phyloP scores from a whole-genome alignment of 352 stramenopile genomes.

The Phytophthora tentaculata region DNA sequence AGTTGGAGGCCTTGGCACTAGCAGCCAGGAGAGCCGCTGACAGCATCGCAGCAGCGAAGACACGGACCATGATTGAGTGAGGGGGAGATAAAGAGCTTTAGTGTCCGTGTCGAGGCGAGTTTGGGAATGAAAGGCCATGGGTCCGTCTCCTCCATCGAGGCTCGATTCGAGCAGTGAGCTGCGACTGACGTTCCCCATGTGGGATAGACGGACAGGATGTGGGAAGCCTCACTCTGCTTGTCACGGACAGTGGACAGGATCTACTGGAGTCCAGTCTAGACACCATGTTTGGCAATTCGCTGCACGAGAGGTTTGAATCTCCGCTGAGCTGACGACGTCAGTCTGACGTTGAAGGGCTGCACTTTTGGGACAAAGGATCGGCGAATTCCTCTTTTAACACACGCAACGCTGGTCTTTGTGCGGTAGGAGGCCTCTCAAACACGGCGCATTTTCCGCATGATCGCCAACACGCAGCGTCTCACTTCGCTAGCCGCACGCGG shows the following conservation, averaged over 20 bases:
- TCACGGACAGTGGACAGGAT: too few relatives aligned
- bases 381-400: slow-evolving; percentile 23
- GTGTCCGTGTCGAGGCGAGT: slow-evolving; percentile 15
- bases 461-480: slow-evolving; percentile 30
- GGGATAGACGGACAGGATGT: slow-evolving; percentile 19
- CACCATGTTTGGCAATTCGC: slow-evolving; percentile 4
- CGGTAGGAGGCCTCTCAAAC: slow-evolving; percentile 17
- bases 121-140: slow-evolving; percentile 21
- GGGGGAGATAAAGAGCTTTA: not conserved
- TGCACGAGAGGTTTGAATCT: slow-evolving; percentile 19
- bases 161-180: not conserved
- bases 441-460: slow-evolving; percentile 32
- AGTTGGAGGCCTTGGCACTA: slow-evolving; percentile 7
- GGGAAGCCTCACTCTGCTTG: slow-evolving; percentile 13
- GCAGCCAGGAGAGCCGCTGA: slow-evolving; percentile 28
- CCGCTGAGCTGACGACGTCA: too few relatives aligned
- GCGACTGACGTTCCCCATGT: slow-evolving; percentile 22
- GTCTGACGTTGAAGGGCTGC: slow-evolving; percentile 7
- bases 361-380: slow-evolving; percentile 2
- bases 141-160: not conserved
- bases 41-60: slow-evolving; percentile 24
- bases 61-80: slow-evolving; percentile 25
- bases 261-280: slow-evolving; percentile 3
- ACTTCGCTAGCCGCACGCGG: not conserved
- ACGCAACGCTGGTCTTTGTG: slow-evolving; percentile 17